phyloP scores from a whole-genome alignment of 768 basidiomycete species.

The Serendipita vermifera region DNA sequence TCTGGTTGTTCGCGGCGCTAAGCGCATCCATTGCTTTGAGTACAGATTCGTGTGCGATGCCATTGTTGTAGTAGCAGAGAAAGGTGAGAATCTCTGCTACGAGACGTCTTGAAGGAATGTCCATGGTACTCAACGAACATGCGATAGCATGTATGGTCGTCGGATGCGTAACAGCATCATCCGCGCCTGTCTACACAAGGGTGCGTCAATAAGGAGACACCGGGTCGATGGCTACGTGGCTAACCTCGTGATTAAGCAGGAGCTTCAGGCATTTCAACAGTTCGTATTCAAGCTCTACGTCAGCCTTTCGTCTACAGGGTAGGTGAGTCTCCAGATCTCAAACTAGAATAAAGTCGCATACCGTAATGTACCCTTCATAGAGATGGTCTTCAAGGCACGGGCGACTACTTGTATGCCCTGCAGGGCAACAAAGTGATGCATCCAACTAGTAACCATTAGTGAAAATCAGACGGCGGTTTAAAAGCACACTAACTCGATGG shows the following conservation, averaged over 20 bases:
- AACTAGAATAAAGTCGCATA: constrained; percentile 21
- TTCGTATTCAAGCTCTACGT: constrained; percentile 71
- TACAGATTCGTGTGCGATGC: constrained; percentile 50
- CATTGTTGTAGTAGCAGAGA: constrained; percentile 51
- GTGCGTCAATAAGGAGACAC: constrained; percentile 14
- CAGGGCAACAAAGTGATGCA: constrained; percentile 55
- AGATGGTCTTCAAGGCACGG: constrained; percentile 61
- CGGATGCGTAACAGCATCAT: constrained; percentile 61
- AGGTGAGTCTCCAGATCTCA: not conserved
- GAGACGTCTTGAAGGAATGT: constrained; percentile 63
- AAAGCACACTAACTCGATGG: constrained; percentile 46
- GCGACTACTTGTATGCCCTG: constrained; percentile 79
- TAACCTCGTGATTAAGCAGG: constrained; percentile 56
- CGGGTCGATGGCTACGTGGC: too few species aligned
- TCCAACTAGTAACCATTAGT: constrained; percentile 47
- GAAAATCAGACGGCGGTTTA: not conserved
- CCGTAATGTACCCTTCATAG: constrained; percentile 55
- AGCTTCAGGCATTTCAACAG: constrained; percentile 75
- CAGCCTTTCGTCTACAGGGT: constrained; percentile 39
- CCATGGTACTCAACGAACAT: constrained; percentile 68
- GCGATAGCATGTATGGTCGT: constrained; percentile 67
- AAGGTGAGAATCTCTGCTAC: constrained; percentile 70
- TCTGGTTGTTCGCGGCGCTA: constrained; percentile 48
- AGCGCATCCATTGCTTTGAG: constrained; percentile 61
- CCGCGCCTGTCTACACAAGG: constrained; percentile 41